Evolutionary conservation across 2,329 filamentous ascomycete genomes (phyloP), one percentile per base, ranked within the genome.

Genomic region (Pyricularia pennisetigena): DNA sequence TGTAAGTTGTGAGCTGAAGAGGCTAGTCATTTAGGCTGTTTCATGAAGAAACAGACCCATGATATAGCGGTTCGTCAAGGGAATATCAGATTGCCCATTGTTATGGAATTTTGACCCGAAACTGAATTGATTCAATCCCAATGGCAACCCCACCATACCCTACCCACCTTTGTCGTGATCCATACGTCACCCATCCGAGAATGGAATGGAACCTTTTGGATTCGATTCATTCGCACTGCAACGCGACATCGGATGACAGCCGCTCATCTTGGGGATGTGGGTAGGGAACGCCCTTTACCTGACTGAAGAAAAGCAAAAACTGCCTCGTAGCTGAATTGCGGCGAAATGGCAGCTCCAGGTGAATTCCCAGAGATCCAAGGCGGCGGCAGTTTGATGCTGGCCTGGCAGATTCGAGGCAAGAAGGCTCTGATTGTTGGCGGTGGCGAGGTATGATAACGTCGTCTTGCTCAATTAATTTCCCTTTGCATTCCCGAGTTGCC

Each of bases 351-450:
- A 62, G 59, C 23, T 12, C 3, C 23, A 26, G 14, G 24, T 24
- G 65, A 85, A 66, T 97, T 91, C 75, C 93, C 94, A 69, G 83
- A 90, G 71, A 87, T 98, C 30, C 89, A 97, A 79, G 92, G 93
- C 68, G 94, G 94, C 67, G 95, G 94, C 69, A 98, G 94, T 70
- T 82, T 99, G 72, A 95, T 99, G 71, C 82, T 99, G 67, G 95
- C 95, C 76, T 99, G 94, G 94, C 95, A 98, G 81, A 89, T 97
- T 74, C 90, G 88, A 76, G 89, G 90, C 78, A 97, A 96, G 79
- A 88, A 88, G 71, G 90, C 98, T 20, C 82, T 99, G n/a, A 91
- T 99, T 4, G 88, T 99, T 8, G 95, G 95, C 71, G 95, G 95
- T 74, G 95, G 95, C 78, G 94, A 98, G 85, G 94, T 97, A 82